These are phyloP conservation scores for Exophiala xenobiotica DNA, from an alignment of 2,329 filamentous ascomycete genomes.

Conservation along the genomic window DNA sequence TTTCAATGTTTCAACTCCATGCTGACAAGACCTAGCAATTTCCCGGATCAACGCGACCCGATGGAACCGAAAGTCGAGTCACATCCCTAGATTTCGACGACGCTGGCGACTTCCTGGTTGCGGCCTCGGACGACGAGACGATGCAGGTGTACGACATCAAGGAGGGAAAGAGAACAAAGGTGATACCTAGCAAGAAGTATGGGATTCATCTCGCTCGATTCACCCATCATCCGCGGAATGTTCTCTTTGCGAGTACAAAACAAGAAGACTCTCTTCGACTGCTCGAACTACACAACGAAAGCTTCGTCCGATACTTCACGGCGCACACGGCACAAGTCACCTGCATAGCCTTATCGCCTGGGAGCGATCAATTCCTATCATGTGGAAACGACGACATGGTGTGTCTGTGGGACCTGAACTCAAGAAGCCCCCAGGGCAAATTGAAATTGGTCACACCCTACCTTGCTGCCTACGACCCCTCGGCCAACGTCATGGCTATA, in stretches of 20 bases:
- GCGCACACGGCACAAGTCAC: slow-evolving; percentile 87
- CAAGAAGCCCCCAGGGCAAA: slow-evolving; percentile 75
- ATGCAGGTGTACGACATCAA: slow-evolving; percentile 94
- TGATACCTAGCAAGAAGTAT: slow-evolving; percentile 92
- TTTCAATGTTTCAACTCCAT: slow-evolving; percentile 1
- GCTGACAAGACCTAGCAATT: slow-evolving; percentile 52
- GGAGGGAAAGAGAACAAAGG: slow-evolving; percentile 85
- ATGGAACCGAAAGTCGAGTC: slow-evolving; percentile 57
- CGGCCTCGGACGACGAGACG: slow-evolving; percentile 88
- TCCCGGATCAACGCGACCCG: slow-evolving; percentile 38
- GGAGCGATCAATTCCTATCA: slow-evolving; percentile 86
- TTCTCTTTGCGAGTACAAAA: slow-evolving; percentile 95
- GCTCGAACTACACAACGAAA: slow-evolving; percentile 88
- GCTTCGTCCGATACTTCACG: slow-evolving; percentile 92
- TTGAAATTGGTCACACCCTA: slow-evolving; percentile 78
- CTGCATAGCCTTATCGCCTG: slow-evolving; percentile 77
- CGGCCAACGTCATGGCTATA: slow-evolving; percentile 86
- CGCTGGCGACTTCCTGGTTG: slow-evolving; percentile 86
- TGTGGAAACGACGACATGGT: slow-evolving; percentile 89
- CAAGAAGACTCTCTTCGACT: slow-evolving; percentile 83
- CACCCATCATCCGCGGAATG: slow-evolving; percentile 84
- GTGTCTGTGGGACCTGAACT: slow-evolving; percentile 83
- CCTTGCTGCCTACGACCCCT: slow-evolving; percentile 87
- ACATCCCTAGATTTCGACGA: slow-evolving; percentile 97
- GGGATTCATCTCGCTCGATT: slow-evolving; percentile 92